Evolutionary conservation across 2,329 filamentous ascomycete species (phyloP), one percentile per base, ranked within the genome.

Genomic region (Ramichloridium luteum): DNA sequence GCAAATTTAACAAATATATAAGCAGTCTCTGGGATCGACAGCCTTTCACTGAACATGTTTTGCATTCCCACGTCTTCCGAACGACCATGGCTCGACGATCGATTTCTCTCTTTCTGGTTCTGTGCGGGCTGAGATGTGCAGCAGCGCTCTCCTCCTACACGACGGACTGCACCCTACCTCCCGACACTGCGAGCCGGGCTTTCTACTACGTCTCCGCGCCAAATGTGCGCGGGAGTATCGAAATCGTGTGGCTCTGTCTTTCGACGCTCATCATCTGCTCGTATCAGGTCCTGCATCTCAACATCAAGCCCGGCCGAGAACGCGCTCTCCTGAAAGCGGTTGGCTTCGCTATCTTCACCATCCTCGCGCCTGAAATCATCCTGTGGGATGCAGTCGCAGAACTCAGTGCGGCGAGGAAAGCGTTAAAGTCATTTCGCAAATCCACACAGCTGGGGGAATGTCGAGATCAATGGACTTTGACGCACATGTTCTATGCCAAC

Each of bases 271-370:
- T 49, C 3, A 43, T 57, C 1, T 61, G 55, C 37, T 51, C 58
- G 5, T 60, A 53, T 38, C 50, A 52, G 3, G 54, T 55, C 2
- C 32, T 62, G 3, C 56, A 61, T 32, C 42, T 60, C 3, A 59
- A 61, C 25, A 44, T 62, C n/a, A 53, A n/a, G 14, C n/a, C 17
- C 25, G n/a, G 16, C 14, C 26, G 28, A 30, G 30, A 26, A 14
- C 11, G 17, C 13, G n/a, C n/a, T n/a, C n/a, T 34, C 14, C 11
- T 16, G 29, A 16, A 20, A 10, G 31, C 9, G 10, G 11, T 40
- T 8, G 27, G 25, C 5, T 37, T 30, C 25, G 27, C 30, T 2
- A 10, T 35, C 16, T 4, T 31, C 8, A 30, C 30, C 18, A 18
- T 32, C 4, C 15, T 32, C 13, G 32, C 28, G 3, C 31, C 37